A percentile compares a stretch with the other conserved stretches of the same genome.
phyloP scores from a whole-genome alignment of 805 yeast genomes.

The Candida nemodendra region DNA sequence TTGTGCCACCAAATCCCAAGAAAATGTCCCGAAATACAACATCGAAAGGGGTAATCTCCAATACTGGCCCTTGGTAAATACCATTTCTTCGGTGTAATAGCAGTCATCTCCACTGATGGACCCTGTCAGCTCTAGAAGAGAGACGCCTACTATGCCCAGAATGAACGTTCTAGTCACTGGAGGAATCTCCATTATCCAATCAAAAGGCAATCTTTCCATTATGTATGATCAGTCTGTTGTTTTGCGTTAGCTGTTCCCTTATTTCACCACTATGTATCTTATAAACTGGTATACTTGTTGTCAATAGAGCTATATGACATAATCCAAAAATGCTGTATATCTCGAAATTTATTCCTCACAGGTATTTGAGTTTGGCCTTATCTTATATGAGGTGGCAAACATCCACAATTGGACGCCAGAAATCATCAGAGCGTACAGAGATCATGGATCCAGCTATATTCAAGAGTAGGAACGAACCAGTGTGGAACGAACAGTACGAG shows the following conservation, averaged over 20 bases:
- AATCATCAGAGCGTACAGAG: too few species aligned
- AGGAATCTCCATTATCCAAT: slow-evolving; percentile 43
- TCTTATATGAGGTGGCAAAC: too few species aligned
- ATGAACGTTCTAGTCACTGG: slow-evolving; percentile 44
- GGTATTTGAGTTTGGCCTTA: too few species aligned
- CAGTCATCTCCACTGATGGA: slow-evolving; percentile 32
- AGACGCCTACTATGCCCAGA: slow-evolving; percentile 31
- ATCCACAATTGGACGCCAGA: too few species aligned
- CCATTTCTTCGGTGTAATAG: slow-evolving; percentile 37
- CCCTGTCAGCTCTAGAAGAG: slow-evolving; percentile 35
- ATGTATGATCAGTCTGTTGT: not conserved
- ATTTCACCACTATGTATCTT: too few species aligned
- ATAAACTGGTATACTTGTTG: too few species aligned
- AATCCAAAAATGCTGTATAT: too few species aligned
- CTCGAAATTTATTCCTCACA: too few species aligned
- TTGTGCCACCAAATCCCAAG: slow-evolving; percentile 34
- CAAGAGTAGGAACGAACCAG: slow-evolving; percentile 5
- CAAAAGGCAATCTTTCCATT: slow-evolving; percentile 39
- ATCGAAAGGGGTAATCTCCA: slow-evolving; percentile 39
- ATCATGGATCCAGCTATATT: slow-evolving; percentile 1
- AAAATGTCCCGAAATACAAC: slow-evolving; percentile 40
- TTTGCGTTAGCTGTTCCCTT: too few species aligned
- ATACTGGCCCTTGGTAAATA: slow-evolving; percentile 37
- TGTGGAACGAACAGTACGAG: slow-evolving; percentile 28
- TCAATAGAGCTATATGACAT: too few species aligned